Evolutionary conservation across 2,329 filamentous ascomycete genomes (phyloP).

Genomic region (Rasamsonia emersonii): DNA sequence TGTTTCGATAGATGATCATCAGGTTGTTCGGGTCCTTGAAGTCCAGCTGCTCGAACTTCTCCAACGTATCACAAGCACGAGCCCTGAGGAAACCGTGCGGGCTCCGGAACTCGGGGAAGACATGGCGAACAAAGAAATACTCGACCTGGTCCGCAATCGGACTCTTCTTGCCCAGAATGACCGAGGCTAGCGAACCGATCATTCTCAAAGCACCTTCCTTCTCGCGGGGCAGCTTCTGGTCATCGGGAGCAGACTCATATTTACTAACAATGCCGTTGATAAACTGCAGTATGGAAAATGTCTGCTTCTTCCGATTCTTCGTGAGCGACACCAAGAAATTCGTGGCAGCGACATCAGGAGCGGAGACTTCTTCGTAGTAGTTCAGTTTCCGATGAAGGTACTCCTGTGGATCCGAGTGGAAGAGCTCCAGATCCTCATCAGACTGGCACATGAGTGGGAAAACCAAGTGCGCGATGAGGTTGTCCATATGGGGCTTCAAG

Average conservation of each 20-base stretch:
- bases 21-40: constrained; percentile 96
- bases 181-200: constrained; percentile 89
- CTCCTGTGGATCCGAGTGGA: constrained; percentile 88
- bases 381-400: constrained; percentile 96
- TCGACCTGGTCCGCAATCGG: constrained; percentile 96
- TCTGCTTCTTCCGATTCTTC: constrained; percentile 90
- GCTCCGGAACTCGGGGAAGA: constrained; percentile 96
- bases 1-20: constrained; percentile 91
- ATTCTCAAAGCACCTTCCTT: constrained; percentile 96
- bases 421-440: constrained; percentile 86
- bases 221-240: constrained; percentile 85
- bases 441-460: constrained; percentile 93
- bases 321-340: constrained; percentile 95
- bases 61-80: constrained; percentile 90
- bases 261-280: constrained; percentile 91
- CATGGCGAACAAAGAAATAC: constrained; percentile 96
- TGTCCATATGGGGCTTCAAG: constrained; percentile 86
- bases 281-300: constrained; percentile 87
- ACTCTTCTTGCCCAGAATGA: constrained; percentile 96
- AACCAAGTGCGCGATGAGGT: constrained; percentile 85
- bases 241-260: constrained; percentile 75
- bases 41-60: constrained; percentile 95
- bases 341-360: constrained; percentile 89
- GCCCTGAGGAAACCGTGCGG: constrained; percentile 85
- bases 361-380: constrained; percentile 93